Percentiles rank a stretch among this genome's conserved stretches.
These are phyloP conservation scores for Penicillium arizonense DNA, from an alignment of 495 filamentous ascomycete genomes.

Conservation along the genomic window DNA sequence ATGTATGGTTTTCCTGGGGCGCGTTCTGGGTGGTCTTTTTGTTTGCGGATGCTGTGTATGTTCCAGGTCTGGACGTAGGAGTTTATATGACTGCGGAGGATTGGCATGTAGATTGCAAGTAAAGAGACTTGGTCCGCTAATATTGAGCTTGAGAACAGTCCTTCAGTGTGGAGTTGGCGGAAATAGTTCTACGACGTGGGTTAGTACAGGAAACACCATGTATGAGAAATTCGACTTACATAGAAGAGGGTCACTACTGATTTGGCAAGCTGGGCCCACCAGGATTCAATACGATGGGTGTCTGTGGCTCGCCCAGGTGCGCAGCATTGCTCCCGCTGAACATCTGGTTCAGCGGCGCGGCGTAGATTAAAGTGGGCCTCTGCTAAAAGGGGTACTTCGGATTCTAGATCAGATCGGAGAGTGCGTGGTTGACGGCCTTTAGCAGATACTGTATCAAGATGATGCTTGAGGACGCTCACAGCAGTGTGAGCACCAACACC, in stretches of 20 bases:
- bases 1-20: slow-evolving; percentile 18
- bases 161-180: slow-evolving; percentile 6
- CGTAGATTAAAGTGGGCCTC: slow-evolving; percentile 26
- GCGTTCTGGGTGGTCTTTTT: slow-evolving; percentile 11
- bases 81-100: slow-evolving; percentile 11
- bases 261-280: slow-evolving; percentile 14
- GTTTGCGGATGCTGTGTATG: slow-evolving; percentile 14
- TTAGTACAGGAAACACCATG: neutral
- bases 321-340: slow-evolving; percentile 10
- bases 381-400: slow-evolving; percentile 14
- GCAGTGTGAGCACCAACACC: slow-evolving; percentile 16
- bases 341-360: slow-evolving; percentile 8
- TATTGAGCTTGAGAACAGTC: slow-evolving; percentile 5
- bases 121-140: slow-evolving; percentile 17
- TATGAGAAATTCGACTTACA: slow-evolving; percentile 1
- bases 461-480: slow-evolving; percentile 18
- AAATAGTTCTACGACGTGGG: slow-evolving; percentile 10
- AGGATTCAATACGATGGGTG: slow-evolving; percentile 18
- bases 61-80: slow-evolving; percentile 17
- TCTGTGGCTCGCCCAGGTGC: slow-evolving; percentile 10
- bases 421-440: slow-evolving; percentile 3
- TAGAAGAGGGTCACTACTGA: slow-evolving; percentile 6
- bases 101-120: slow-evolving; percentile 17
- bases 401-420: slow-evolving; percentile 12
- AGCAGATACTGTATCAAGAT: slow-evolving; percentile 12